Evolutionary conservation across 2,329 filamentous ascomycete species (phyloP), one percentile per base, ranked within the genome.

Genomic region (Aspergillus terreus): DNA sequence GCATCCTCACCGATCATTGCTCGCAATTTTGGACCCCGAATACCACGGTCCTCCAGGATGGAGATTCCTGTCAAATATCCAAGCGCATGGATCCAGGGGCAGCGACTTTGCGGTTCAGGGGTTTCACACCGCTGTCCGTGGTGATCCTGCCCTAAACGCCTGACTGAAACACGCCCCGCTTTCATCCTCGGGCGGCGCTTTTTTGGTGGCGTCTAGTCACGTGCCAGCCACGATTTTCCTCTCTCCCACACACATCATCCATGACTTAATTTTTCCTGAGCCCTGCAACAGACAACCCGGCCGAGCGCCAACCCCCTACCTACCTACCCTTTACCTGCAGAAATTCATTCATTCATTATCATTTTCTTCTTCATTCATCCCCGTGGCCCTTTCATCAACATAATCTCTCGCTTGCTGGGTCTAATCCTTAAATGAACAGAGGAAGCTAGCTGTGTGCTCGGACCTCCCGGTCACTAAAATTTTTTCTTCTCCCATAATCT

Each of bases 81-180:
- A 32, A 36, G 50, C 19, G 53, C 53, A 55, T 47, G 53, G 53
- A 47, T 50, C 50, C 53, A 55, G 53, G 53, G 53, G 53, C 43
- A 55, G 47, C 6, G 21, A 40, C 33, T 44, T 46, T 47, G 38
- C 43, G 25, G 38, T 27, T 51, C 51, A 51, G 51, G 51, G 51
- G 46, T 51, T 43, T 46, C 46, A 52, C 46, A 56, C 54, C 51
- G 46, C 52, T 27, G 43, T 44, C 49, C 44, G 43, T 52, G 54
- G 52, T 40, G 52, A 52, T 56, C 52, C 49, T 41, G 50, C 47
- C 49, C 47, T 46, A 53, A 53, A 50, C 30, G 33, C 35, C 51
- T 17, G 19, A 30, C 46, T 52, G 50, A 52, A 52, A 52, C 50
- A 49, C 40, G 40, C 27, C 46, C 41, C 50, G 32, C 40, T 46